phyloP scores from a whole-genome alignment of 768 basidiomycete genomes.

The Artomyces pyxidatus region DNA sequence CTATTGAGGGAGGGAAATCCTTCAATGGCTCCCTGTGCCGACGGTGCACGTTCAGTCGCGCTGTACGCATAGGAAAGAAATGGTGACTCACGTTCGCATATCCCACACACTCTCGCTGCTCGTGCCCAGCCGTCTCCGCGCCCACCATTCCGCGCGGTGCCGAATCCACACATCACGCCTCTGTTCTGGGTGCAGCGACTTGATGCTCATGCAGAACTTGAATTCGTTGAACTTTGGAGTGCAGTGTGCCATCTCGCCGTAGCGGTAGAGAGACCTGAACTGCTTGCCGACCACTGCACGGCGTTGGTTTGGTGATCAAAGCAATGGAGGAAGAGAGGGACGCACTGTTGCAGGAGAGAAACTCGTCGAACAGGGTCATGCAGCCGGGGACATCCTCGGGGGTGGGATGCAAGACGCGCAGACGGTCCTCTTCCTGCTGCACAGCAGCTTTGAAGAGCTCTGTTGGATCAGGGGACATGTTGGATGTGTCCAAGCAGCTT shows the following conservation, averaged over 20 bases:
- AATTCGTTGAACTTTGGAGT: slow-evolving; percentile 79
- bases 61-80: neutral
- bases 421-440: slow-evolving; percentile 60
- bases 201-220: slow-evolving; percentile 89
- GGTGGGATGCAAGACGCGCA: slow-evolving; percentile 62
- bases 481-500: no score
- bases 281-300: slow-evolving; percentile 67
- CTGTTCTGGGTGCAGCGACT: slow-evolving; percentile 68
- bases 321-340: no score
- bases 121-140: slow-evolving; percentile 57
- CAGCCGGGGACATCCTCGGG: slow-evolving; percentile 78
- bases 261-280: slow-evolving; percentile 79
- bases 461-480: neutral
- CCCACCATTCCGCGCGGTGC: slow-evolving; percentile 93
- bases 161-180: slow-evolving; percentile 79
- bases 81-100: slow-evolving; percentile 57
- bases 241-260: slow-evolving; percentile 69
- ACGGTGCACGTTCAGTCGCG: neutral
- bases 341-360: slow-evolving; percentile 62
- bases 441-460: slow-evolving; percentile 46
- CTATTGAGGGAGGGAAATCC: neutral
- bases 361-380: slow-evolving; percentile 65
- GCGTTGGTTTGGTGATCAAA: neutral
- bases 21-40: neutral
- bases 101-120: slow-evolving; percentile 98